Conservation (phyloP, 371 early-diverging fungal genomes). For the Apophysomyces variabilis region DNA sequence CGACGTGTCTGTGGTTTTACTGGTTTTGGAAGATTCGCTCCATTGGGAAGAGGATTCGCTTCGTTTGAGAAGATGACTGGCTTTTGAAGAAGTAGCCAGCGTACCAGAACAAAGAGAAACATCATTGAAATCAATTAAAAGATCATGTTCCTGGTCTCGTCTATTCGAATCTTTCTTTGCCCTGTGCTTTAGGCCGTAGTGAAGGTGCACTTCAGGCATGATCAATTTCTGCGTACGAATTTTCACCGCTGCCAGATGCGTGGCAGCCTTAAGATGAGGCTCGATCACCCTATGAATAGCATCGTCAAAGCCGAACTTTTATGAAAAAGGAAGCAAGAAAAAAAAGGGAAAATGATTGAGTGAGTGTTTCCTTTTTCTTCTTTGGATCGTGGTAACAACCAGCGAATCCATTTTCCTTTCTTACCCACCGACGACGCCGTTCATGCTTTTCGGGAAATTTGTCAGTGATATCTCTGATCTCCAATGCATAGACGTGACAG, state of each 20-base stretch:
- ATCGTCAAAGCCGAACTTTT: not conserved
- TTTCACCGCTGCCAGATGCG: not conserved
- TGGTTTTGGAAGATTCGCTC: slow-evolving; percentile 2
- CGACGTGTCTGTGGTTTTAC: not conserved
- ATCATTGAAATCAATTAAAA: not conserved
- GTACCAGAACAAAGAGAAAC: not conserved
- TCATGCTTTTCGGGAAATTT: slow-evolving; percentile 5
- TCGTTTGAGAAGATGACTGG: not conserved
- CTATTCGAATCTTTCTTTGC: no score
- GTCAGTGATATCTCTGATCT: not conserved
- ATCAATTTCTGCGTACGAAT: not conserved
- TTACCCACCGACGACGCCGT: not conserved
- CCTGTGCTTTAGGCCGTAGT: no score
- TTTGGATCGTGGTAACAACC: no score
- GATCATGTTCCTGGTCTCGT: not conserved
- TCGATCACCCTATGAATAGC: not conserved
- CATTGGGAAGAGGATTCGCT: not conserved
- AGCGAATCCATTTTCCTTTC: no score
- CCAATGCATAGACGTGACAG: not conserved
- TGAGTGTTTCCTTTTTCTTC: no score
- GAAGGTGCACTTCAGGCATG: no score
- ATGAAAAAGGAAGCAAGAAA: not conserved
- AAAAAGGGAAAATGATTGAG: not conserved
- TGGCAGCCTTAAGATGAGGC: slow-evolving; percentile 2
- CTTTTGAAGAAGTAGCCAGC: not conserved